These are phyloP conservation scores for Meyerozyma elateridarum DNA, from an alignment of 1,139 yeast species.

Conservation along the genomic window DNA sequence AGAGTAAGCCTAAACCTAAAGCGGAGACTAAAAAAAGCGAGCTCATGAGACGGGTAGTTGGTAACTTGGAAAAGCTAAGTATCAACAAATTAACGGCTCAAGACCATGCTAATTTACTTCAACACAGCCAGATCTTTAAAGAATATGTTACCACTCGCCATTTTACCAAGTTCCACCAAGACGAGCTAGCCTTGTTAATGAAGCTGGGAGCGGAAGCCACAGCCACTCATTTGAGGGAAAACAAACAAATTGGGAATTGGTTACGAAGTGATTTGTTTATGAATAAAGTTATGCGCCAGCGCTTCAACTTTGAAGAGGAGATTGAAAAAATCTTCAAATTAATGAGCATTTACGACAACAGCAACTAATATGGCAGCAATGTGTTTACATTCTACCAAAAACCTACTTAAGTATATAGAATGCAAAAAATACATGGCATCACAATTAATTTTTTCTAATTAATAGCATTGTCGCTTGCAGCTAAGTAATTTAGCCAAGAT, in stretches of 20 bases:
- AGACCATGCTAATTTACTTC: constrained; percentile 28
- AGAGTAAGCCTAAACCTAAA: neutral
- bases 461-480: no score
- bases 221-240: constrained; percentile 8
- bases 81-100: constrained; percentile 19
- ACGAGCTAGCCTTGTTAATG: constrained; percentile 19
- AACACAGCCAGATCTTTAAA: constrained; percentile 14
- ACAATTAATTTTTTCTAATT: no score
- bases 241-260: neutral
- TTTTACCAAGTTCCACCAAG: constrained; percentile 25
- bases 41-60: constrained; percentile 17
- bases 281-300: constrained; percentile 11
- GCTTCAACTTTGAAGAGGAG: neutral
- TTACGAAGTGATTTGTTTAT: constrained; percentile 26
- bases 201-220: constrained; percentile 6
- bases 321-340: constrained; percentile 1
- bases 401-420: no score
- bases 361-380: no score
- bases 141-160: constrained; percentile 16
- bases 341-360: constrained; percentile 1
- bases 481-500: no score
- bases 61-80: constrained; percentile 18
- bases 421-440: no score
- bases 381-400: no score
- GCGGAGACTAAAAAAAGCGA: neutral